Base-by-base conservation (phyloP, 257 asterid species). In the Cinchona pubescens region DNA sequence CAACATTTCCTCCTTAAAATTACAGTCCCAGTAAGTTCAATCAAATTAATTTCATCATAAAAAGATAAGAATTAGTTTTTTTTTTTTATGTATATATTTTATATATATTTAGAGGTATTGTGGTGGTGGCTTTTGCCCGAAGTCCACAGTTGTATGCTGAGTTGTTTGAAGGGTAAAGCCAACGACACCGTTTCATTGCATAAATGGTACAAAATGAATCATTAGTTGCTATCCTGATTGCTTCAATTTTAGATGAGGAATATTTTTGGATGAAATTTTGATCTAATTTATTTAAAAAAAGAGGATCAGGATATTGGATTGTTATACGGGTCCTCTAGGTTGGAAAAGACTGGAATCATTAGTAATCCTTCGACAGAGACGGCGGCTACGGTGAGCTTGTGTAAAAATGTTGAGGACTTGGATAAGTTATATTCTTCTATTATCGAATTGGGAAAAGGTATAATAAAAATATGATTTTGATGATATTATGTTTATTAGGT, bases 241-340 rank as follows among this genome's bases (percentile, higher is more conserved):
- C 43, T 38, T 63, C 2, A 48, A 7, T 48, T 16, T 48, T 5
- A 19, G 10, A 19, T 51, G 6, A 45, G 7, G 27, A 42, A 32
- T n/a, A 35, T 51, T 63, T 6, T n/a, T 16, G 56, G 23, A 32
- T 67, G 67, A 59, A 61, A 65, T 71, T 67, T 68, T 78, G 69
- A 62, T 51, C 65, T n/a, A n/a, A n/a, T n/a, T n/a, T n/a, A n/a
- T n/a, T n/a, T n/a, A n/a, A n/a, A n/a, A n/a, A n/a, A n/a, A n/a
- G n/a, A n/a, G n/a, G n/a, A n/a, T n/a, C n/a, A n/a, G 99, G 96
- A 81, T 91, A 83, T 79, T 94, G 90, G 99, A 94, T 83, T 92
- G 97, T 82, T 86, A 85, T 71, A 83, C 97, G 19, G 99, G 92
- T 80, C 97, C 99, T 48, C 67, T 92, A 76, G 97, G 98, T 68